A percentile compares a stretch with the other conserved stretches of the same genome.
Evolutionary conservation across 2,329 filamentous ascomycete genomes (phyloP).

Genomic region (Conoideocrella luteorostrata): DNA sequence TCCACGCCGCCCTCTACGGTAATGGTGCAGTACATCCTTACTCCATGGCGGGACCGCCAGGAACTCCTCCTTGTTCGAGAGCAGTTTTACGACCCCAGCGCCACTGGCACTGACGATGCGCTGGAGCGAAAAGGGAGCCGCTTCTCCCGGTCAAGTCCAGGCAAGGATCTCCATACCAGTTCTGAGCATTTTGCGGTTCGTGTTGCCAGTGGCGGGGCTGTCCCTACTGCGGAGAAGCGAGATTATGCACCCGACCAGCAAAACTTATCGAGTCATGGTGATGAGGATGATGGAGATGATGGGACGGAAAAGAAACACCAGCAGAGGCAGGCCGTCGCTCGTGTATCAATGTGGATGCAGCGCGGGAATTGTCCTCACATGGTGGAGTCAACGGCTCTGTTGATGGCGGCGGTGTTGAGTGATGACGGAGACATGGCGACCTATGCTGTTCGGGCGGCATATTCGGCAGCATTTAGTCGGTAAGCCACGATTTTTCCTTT

Average conservation of each 20-base stretch:
- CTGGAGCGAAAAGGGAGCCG: no score
- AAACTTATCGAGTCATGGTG: slow-evolving; percentile 1
- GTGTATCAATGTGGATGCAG: slow-evolving; percentile 63
- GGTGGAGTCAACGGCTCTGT: slow-evolving; percentile 69
- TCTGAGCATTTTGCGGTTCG: no score
- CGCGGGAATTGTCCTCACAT: slow-evolving; percentile 70
- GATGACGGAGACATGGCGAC: slow-evolving; percentile 48
- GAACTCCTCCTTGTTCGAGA: slow-evolving; percentile 61
- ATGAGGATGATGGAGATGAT: no score
- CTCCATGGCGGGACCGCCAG: slow-evolving; percentile 61
- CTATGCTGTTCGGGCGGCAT: slow-evolving; percentile 61
- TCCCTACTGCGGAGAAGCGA: not conserved
- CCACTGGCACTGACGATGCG: slow-evolving; percentile 12
- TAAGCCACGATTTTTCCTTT: slow-evolving; percentile 24
- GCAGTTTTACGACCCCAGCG: slow-evolving; percentile 57
- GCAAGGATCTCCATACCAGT: no score
- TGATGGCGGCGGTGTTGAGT: slow-evolving; percentile 62
- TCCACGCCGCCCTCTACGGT: no score
- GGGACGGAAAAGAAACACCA: slow-evolving; percentile 14
- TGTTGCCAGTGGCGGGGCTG: not conserved
- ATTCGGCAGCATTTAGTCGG: slow-evolving; percentile 70
- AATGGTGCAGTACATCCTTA: slow-evolving; percentile 68
- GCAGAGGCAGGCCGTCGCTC: slow-evolving; percentile 45
- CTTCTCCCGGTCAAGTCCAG: no score
- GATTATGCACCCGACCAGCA: slow-evolving; percentile 2